Conservation (phyloP, 179 eudicot genomes). For the Heliamphora pulchella region DNA sequence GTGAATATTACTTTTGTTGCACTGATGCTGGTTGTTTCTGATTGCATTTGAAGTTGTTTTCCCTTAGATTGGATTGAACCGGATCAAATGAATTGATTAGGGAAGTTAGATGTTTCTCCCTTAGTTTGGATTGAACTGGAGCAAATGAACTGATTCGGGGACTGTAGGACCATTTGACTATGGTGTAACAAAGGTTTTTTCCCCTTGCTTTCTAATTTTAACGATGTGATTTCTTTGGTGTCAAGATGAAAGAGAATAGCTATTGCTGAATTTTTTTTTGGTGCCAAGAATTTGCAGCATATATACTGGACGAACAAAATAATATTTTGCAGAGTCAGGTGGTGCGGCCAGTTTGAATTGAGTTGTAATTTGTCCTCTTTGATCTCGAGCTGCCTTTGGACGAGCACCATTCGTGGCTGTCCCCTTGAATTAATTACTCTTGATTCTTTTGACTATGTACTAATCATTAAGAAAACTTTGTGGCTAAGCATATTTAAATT, state of each 20-base stretch:
- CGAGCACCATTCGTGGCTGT: conserved; percentile 6
- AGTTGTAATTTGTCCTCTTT: conserved; percentile 2
- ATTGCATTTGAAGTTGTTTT: background rate
- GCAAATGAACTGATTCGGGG: no score
- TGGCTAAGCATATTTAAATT: conserved; percentile 13
- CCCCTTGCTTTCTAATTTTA: no score
- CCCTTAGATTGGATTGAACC: background rate
- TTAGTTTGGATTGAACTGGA: no score
- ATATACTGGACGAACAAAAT: background rate
- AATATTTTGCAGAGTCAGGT: background rate
- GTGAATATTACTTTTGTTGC: background rate
- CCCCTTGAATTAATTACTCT: background rate
- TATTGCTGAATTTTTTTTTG: no score
- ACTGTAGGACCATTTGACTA: background rate
- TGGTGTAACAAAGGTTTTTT: no score
- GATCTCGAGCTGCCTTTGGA: conserved; percentile 4
- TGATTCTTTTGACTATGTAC: background rate
- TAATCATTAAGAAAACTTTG: conserved; percentile 12
- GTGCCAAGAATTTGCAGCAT: background rate
- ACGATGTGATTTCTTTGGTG: no score
- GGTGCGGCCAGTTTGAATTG: background rate
- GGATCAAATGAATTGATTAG: background rate
- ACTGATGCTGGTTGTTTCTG: background rate
- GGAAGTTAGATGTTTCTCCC: background rate
- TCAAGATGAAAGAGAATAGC: no score